Conservation (phyloP, 2,329 filamentous ascomycete genomes). For the Zymoseptoria brevis region DNA sequence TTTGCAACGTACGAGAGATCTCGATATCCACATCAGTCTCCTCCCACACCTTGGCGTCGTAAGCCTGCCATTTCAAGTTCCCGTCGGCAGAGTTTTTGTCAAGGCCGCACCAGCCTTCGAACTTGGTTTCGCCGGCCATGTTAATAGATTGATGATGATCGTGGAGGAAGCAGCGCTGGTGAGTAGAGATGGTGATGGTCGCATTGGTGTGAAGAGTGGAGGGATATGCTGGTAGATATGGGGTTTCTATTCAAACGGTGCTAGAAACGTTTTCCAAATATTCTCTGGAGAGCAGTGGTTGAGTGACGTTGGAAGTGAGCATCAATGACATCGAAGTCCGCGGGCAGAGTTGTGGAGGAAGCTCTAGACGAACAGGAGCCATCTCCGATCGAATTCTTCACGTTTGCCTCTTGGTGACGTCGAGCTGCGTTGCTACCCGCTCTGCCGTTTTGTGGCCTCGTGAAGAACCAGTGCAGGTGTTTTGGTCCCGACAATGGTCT, state of each 20-base stretch:
- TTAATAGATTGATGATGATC: background rate
- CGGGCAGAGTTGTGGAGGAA: background rate
- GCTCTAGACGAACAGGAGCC: background rate
- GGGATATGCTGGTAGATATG: background rate
- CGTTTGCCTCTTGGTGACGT: background rate
- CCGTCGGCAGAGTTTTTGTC: slow-evolving; percentile 42
- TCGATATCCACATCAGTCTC: slow-evolving; percentile 33
- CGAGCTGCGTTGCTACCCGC: background rate
- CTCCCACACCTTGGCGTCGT: slow-evolving; percentile 34
- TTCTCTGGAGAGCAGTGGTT: background rate
- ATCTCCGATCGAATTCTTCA: background rate
- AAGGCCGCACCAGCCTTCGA: slow-evolving; percentile 51
- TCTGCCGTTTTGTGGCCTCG: background rate
- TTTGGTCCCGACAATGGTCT: no score
- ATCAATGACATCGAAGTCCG: background rate
- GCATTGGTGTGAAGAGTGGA: background rate
- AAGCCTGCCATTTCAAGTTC: slow-evolving; percentile 43
- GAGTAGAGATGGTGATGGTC: background rate
- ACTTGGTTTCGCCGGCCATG: slow-evolving; percentile 37
- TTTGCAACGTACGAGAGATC: slow-evolving; percentile 22
- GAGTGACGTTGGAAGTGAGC: background rate
- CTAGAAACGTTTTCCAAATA: background rate
- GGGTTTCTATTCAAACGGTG: background rate
- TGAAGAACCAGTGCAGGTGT: no score
- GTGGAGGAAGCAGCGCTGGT: background rate